Conservation (phyloP, 192 early-diverging fungal genomes). For the Gryganskiella cystojenkinii region DNA sequence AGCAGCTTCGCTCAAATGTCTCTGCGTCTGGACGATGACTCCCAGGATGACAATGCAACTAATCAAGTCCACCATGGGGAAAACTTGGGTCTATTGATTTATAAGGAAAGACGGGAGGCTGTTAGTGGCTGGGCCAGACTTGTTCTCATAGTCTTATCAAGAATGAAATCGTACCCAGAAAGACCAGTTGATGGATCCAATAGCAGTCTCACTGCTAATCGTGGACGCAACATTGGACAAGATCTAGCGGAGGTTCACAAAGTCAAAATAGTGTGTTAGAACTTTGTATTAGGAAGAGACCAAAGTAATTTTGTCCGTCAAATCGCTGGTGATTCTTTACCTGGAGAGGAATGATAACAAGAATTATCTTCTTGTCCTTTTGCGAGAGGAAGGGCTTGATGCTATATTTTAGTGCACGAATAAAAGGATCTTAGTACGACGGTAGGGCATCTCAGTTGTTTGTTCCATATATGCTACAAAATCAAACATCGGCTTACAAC, state of each 20-base stretch:
- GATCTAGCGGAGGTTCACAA: slow-evolving; percentile 26
- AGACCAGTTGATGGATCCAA: slow-evolving; percentile 62
- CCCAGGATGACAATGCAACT: slow-evolving; percentile 60
- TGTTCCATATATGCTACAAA: background rate
- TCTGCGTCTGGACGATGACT: slow-evolving; percentile 64
- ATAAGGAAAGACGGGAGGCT: no score
- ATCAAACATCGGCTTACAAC: slow-evolving; percentile 43
- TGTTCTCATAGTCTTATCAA: no score
- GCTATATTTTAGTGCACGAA: background rate
- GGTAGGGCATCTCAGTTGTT: background rate
- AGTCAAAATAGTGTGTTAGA: background rate
- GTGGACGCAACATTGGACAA: slow-evolving; percentile 61
- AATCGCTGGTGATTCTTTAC: slow-evolving; percentile 22
- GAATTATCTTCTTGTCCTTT: slow-evolving; percentile 65
- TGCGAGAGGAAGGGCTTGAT: slow-evolving; percentile 65
- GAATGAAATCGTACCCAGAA: slow-evolving; percentile 66
- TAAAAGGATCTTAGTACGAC: background rate
- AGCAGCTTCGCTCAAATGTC: slow-evolving; percentile 56
- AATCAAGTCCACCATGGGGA: slow-evolving; percentile 59
- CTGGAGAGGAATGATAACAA: slow-evolving; percentile 62
- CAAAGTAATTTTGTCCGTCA: no score
- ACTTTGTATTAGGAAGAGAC: no score
- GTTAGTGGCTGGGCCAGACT: no score
- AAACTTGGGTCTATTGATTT: slow-evolving; percentile 32
- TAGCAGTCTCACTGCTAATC: slow-evolving; percentile 58